phyloP scores from a whole-genome alignment of 139 green algal genomes.

The Chlamydomonas sp. region DNA sequence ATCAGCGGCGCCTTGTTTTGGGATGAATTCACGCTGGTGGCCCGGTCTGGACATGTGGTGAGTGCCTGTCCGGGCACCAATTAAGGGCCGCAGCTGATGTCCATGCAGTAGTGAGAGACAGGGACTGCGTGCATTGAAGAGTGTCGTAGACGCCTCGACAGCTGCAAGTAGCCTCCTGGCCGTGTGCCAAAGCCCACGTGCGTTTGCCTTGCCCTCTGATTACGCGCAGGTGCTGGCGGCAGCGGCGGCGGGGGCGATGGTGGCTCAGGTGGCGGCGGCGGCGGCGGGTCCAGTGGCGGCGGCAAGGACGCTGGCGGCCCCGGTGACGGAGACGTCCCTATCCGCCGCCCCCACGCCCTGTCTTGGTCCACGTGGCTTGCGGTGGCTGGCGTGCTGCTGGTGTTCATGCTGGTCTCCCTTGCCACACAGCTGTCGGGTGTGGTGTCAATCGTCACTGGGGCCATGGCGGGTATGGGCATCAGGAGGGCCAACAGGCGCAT shows the following conservation, averaged over 20 bases:
- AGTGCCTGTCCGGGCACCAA: too few relatives aligned
- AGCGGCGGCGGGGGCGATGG: background rate
- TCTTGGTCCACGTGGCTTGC: slow-evolving; percentile 21
- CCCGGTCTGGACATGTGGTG: too few relatives aligned
- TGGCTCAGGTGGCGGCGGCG: background rate
- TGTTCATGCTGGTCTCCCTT: background rate
- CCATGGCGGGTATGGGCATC: background rate
- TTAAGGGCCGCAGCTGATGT: too few relatives aligned
- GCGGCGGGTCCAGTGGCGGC: background rate
- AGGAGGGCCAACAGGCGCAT: slow-evolving; percentile 13
- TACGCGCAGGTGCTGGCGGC: background rate
- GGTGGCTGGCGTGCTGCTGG: background rate
- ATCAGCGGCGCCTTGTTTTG: too few relatives aligned
- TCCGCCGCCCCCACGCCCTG: slow-evolving; percentile 16
- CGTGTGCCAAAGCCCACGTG: too few relatives aligned
- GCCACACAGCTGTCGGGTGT: slow-evolving; percentile 6
- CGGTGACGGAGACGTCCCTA: background rate
- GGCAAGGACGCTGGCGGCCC: background rate
- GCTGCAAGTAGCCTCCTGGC: too few relatives aligned
- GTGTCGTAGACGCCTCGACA: too few relatives aligned
- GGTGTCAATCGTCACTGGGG: background rate
- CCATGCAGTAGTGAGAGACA: too few relatives aligned
- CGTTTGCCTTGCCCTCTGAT: too few relatives aligned
- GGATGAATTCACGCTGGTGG: too few relatives aligned
- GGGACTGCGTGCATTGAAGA: too few relatives aligned